These are phyloP conservation scores for Pleodorina starrii DNA, from an alignment of 139 green algal species.

Conservation along the genomic window DNA sequence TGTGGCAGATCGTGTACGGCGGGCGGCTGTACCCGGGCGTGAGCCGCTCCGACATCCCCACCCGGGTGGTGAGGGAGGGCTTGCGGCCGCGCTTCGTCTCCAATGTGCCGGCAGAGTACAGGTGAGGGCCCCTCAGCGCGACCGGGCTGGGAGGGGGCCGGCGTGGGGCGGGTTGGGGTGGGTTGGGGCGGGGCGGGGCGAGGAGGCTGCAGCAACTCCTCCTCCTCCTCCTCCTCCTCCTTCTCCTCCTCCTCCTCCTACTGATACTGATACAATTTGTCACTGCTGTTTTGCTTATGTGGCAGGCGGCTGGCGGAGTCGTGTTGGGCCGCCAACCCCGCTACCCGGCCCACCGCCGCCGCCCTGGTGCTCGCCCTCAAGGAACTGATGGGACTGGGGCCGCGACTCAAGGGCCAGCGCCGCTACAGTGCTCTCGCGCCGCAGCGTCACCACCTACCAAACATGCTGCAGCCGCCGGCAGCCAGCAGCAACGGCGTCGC, in stretches of 20 bases:
- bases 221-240: too few relatives aligned
- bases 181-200: too few relatives aligned
- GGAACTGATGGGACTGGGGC: slow-evolving; percentile 38
- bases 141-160: neutral
- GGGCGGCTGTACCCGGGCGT: slow-evolving; percentile 22
- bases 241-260: too few relatives aligned
- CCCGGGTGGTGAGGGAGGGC: slow-evolving; percentile 27
- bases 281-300: too few relatives aligned
- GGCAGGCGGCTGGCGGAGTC: slow-evolving; percentile 29
- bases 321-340: slow-evolving; percentile 74
- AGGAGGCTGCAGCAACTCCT: too few relatives aligned
- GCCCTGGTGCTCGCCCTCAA: slow-evolving; percentile 62
- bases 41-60: neutral
- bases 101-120: slow-evolving; percentile 1
- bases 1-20: slow-evolving; percentile 43
- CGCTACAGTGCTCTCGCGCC: slow-evolving; percentile 31
- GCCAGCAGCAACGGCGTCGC: slow-evolving; percentile 5
- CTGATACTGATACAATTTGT: too few relatives aligned
- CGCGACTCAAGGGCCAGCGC: neutral
- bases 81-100: slow-evolving; percentile 29
- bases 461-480: neutral
- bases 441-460: neutral
- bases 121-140: neutral
- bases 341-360: slow-evolving; percentile 58
- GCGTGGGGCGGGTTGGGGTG: too few relatives aligned